phyloP scores from a whole-genome alignment of 2,329 filamentous ascomycete species.

The Penicillium sp. region DNA sequence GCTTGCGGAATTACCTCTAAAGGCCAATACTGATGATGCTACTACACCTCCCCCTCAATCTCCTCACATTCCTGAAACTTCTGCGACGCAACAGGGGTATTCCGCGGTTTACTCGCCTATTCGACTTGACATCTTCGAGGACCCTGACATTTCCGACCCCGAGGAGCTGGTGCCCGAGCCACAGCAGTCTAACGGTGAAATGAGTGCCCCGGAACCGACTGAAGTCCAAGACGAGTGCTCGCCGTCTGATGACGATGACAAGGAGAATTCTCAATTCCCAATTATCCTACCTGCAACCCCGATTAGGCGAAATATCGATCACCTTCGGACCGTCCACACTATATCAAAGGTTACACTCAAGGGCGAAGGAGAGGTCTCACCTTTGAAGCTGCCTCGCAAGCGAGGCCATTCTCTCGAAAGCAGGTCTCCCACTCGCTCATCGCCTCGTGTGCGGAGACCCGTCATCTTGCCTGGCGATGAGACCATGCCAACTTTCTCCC shows the following conservation, averaged over 20 bases:
- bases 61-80: slow-evolving; percentile 6
- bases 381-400: slow-evolving; percentile 49
- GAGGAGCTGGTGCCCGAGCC: slow-evolving; percentile 8
- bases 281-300: slow-evolving; percentile 57
- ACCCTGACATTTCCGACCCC: slow-evolving; percentile 10
- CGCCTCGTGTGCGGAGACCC: slow-evolving; percentile 30
- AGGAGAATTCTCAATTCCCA: slow-evolving; percentile 29
- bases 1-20: slow-evolving; percentile 18
- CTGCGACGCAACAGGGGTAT: slow-evolving; percentile 10
- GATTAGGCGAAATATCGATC: slow-evolving; percentile 47
- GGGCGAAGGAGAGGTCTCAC: slow-evolving; percentile 57
- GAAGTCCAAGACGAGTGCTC: slow-evolving; percentile 14
- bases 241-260: slow-evolving; percentile 23
- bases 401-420: slow-evolving; percentile 55
- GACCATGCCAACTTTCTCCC: slow-evolving; percentile 25
- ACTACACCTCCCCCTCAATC: slow-evolving; percentile 17
- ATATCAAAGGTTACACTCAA: slow-evolving; percentile 77
- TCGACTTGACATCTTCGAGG: slow-evolving; percentile 27
- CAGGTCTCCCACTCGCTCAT: slow-evolving; percentile 41
- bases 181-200: slow-evolving; percentile 1
- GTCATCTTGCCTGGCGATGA: slow-evolving; percentile 26
- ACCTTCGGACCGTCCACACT: slow-evolving; percentile 65
- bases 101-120: slow-evolving; percentile 13
- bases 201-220: background rate
- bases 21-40: slow-evolving; percentile 7